Conservation (phyloP, 371 early-diverging fungal genomes). For the Mucor circinelloides region DNA sequence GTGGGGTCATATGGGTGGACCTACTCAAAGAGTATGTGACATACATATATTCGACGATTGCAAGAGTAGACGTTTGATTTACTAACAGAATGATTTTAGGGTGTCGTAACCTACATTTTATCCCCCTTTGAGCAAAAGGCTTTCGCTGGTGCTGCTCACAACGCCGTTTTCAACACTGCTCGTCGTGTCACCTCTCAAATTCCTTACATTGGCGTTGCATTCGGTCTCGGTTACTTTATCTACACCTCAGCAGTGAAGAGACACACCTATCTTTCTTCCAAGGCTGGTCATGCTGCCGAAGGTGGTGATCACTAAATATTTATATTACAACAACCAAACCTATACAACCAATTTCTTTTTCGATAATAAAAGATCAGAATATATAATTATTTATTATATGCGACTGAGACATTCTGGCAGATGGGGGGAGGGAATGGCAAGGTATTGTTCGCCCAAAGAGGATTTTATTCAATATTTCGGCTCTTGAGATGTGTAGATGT, state of each 20-base stretch:
- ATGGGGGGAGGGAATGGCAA: no score
- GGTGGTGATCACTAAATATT: slow-evolving; percentile 37
- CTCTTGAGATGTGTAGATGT: no score
- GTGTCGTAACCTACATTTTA: slow-evolving; percentile 72
- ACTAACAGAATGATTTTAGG: slow-evolving; percentile 37
- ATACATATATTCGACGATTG: background rate
- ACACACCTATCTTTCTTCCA: slow-evolving; percentile 70
- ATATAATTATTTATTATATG: no score
- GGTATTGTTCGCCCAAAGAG: no score
- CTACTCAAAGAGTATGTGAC: slow-evolving; percentile 61
- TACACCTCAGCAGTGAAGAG: slow-evolving; percentile 65
- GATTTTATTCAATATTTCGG: no score
- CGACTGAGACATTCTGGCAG: no score
- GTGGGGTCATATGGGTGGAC: slow-evolving; percentile 80
- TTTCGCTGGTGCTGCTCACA: slow-evolving; percentile 73
- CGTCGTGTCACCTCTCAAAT: slow-evolving; percentile 74
- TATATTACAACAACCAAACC: background rate
- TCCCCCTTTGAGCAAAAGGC: slow-evolving; percentile 82
- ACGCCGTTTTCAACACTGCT: slow-evolving; percentile 79
- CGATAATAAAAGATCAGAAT: no score
- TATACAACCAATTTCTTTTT: background rate
- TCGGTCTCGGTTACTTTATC: slow-evolving; percentile 64
- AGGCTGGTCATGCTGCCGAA: slow-evolving; percentile 70
- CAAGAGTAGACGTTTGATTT: background rate
- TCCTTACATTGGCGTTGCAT: slow-evolving; percentile 73